A percentile compares a stretch with the other conserved stretches of the same genome.
phyloP scores from a whole-genome alignment of 108 stramenopile species.

The Discostella stelligeroides region DNA sequence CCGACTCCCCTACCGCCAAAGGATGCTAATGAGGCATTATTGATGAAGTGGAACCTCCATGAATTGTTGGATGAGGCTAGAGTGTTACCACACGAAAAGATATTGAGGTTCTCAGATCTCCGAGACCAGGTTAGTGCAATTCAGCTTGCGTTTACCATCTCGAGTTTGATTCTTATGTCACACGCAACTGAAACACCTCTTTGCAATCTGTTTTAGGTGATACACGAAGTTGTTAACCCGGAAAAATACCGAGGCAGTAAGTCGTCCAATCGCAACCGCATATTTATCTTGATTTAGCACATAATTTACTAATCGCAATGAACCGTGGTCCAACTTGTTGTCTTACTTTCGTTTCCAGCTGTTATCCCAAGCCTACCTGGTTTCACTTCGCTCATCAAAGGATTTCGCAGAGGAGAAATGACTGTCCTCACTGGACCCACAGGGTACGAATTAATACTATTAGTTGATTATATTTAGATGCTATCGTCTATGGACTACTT shows the following conservation, averaged over 20 bases:
- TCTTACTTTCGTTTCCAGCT: neutral
- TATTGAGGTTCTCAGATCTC: conserved; percentile 81
- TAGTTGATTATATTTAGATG: too few species aligned
- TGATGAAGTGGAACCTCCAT: conserved; percentile 70
- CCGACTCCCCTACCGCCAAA: conserved; percentile 66
- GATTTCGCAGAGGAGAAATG: conserved; percentile 94
- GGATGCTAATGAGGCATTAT: conserved; percentile 98
- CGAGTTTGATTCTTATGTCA: neutral
- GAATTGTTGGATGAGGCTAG: conserved; percentile 63
- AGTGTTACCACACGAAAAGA: conserved; percentile 70
- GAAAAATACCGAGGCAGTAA: conserved; percentile 66
- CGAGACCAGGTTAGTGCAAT: conserved; percentile 41
- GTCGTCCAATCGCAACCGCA: neutral
- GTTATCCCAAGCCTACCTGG: conserved; percentile 78
- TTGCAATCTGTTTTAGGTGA: conserved; percentile 27
- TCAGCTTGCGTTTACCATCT: neutral
- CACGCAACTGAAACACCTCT: conserved; percentile 7
- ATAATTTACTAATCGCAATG: too few species aligned
- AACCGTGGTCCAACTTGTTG: neutral
- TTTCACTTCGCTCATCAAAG: conserved; percentile 88
- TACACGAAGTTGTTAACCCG: conserved; percentile 86
- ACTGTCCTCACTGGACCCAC: conserved; percentile 96
- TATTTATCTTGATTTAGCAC: too few species aligned
- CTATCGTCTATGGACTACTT: too few species aligned
- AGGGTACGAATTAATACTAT: too few species aligned